These are phyloP conservation scores for Talaromyces rugulosus DNA, from an alignment of 2,329 filamentous ascomycete species.

Conservation along the genomic window DNA sequence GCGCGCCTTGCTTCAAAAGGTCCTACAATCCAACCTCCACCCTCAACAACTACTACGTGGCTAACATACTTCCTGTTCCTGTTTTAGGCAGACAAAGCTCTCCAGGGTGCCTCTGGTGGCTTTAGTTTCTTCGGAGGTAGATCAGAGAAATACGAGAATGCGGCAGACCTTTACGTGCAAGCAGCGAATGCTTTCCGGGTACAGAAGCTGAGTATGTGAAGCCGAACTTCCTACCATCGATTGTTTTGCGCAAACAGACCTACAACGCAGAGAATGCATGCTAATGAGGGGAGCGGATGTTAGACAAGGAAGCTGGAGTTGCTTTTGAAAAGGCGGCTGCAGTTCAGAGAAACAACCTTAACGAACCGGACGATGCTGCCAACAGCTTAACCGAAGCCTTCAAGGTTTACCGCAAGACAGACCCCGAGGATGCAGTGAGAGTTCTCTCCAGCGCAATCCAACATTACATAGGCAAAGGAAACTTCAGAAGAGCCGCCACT, in stretches of 20 bases:
- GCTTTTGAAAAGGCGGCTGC: constrained; percentile 83
- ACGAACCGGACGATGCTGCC: constrained; percentile 87
- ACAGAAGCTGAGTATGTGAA: constrained; percentile 68
- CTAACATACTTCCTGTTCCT: constrained; percentile 17
- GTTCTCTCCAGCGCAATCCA: constrained; percentile 75
- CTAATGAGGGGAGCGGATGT: background rate
- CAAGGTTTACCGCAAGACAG: constrained; percentile 86
- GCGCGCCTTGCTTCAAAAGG: constrained; percentile 73
- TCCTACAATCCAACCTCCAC: constrained; percentile 36
- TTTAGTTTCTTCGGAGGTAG: constrained; percentile 87
- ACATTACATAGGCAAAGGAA: constrained; percentile 84
- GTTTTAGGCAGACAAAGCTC: constrained; percentile 77
- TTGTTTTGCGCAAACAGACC: background rate
- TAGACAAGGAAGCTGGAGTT: constrained; percentile 79
- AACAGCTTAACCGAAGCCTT: constrained; percentile 86
- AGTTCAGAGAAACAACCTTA: constrained; percentile 74
- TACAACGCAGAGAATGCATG: background rate
- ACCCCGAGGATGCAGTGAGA: constrained; percentile 75
- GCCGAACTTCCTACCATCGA: background rate
- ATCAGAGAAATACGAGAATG: constrained; percentile 84
- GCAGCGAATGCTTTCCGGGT: constrained; percentile 90
- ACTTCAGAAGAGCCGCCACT: constrained; percentile 83
- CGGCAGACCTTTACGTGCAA: constrained; percentile 80
- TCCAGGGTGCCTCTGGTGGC: constrained; percentile 68
- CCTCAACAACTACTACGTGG: constrained; percentile 11